Conservation (phyloP, 306 rosid genomes). For the Echinosophora koreensis region DNA sequence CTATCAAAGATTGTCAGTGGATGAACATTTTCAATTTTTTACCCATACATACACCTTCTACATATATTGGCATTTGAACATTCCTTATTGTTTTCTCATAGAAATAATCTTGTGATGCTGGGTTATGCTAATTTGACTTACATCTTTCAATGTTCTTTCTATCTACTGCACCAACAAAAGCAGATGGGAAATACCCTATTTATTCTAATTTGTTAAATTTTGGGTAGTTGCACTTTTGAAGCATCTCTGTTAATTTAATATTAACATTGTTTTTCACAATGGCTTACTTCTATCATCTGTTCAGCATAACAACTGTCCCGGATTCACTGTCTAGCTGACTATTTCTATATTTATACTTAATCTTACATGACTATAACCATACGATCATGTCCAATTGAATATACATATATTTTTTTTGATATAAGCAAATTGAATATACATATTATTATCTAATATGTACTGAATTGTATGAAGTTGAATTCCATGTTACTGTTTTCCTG, state of each 20-base stretch:
- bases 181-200: neutral
- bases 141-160: constrained; percentile 5
- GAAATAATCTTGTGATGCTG: neutral
- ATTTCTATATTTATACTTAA: neutral
- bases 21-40: neutral
- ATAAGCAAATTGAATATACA: constrained; percentile 10
- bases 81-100: constrained; percentile 7
- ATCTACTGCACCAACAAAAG: neutral
- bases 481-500: constrained; percentile 14
- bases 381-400: constrained; percentile 12
- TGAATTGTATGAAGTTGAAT: constrained; percentile 3
- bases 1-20: neutral
- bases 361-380: constrained; percentile 1
- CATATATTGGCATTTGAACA: constrained; percentile 21
- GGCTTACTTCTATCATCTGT: constrained; percentile 20
- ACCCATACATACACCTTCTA: constrained; percentile 1
- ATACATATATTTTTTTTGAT: too few species aligned
- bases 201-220: neutral
- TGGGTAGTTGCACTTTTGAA: neutral
- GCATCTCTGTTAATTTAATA: neutral
- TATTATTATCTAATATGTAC: constrained; percentile 7
- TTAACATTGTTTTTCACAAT: constrained; percentile 4
- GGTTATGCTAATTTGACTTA: neutral
- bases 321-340: constrained; percentile 12
- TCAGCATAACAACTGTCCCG: constrained; percentile 13